A percentile compares a stretch with the other conserved stretches of the same genome.
These are phyloP conservation scores for Geotrichum restrictum DNA, from an alignment of 1,139 yeast genomes.

Conservation along the genomic window DNA sequence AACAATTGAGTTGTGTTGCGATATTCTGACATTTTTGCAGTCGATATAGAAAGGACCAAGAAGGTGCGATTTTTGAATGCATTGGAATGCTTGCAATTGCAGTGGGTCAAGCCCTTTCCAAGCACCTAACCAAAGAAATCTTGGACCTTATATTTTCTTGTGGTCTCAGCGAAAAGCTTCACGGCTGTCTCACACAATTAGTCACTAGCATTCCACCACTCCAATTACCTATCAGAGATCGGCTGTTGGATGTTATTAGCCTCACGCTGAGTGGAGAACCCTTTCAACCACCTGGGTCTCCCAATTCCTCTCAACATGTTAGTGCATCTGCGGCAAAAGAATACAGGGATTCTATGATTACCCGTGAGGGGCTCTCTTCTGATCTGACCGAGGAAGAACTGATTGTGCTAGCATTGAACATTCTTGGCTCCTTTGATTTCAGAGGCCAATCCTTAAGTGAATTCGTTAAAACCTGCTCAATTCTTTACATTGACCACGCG, in stretches of 20 bases:
- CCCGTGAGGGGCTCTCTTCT: slow-evolving; percentile 50
- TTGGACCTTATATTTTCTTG: slow-evolving; percentile 77
- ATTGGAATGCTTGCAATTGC: slow-evolving; percentile 82
- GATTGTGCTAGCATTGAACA: slow-evolving; percentile 63
- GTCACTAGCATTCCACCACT: slow-evolving; percentile 76
- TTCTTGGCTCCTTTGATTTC: slow-evolving; percentile 72
- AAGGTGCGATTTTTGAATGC: slow-evolving; percentile 85
- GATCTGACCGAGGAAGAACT: slow-evolving; percentile 49
- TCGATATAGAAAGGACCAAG: slow-evolving; percentile 66
- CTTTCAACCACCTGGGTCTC: slow-evolving; percentile 86
- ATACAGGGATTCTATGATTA: slow-evolving; percentile 68
- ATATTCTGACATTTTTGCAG: slow-evolving; percentile 28
- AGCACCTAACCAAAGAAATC: slow-evolving; percentile 77
- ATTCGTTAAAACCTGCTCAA: slow-evolving; percentile 78
- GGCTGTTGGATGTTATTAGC: slow-evolving; percentile 69
- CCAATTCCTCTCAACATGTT: slow-evolving; percentile 51
- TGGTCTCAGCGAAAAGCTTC: slow-evolving; percentile 75
- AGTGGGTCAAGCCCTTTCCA: slow-evolving; percentile 92
- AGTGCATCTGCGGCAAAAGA: slow-evolving; percentile 66
- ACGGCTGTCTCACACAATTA: slow-evolving; percentile 65
- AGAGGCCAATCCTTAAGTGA: slow-evolving; percentile 75
- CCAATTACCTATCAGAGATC: slow-evolving; percentile 65
- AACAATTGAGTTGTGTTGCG: neutral
- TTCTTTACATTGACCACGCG: slow-evolving; percentile 75
- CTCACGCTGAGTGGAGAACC: slow-evolving; percentile 76